Base-by-base conservation (phyloP, 1,284 basidiomycete genomes). In the Phenoliferia sp. region DNA sequence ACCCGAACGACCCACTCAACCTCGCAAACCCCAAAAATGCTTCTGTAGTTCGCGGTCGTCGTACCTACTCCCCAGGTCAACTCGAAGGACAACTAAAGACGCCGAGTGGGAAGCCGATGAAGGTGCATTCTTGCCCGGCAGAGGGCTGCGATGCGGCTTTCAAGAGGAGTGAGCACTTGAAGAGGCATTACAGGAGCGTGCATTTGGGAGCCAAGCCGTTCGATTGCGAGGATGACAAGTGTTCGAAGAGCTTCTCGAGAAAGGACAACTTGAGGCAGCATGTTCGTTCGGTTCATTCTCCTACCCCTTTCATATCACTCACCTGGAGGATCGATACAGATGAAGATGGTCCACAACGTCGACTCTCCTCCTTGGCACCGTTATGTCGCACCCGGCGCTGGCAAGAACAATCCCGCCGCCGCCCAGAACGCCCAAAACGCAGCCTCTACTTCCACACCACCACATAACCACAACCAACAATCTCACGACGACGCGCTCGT, bases 201-300 rank as follows among this genome's bases (percentile, higher is more conserved):
- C 72, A 73, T 29, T 36, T 69, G 0, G 70, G 70, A 22, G 66
- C 70, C 57, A 73, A 73, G 50, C 72, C 72, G 7, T 73, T 69
- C 57, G 69, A 69, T 7, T 73, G 72, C 52, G 52, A 63, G 29
- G 56, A 63, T 12, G 62, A 61, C 3, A 59, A 56, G 10, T 73
- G 72, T 60, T 62, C 59, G 39, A 71, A 73, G 63, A 59, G 54
- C 7, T 71, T 73, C 60, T 69, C 69, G 26, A 63, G 72, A 58
- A 73, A 73, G 59, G 72, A 73, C 64, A 73, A 73, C 59, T 48
- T 73, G 6, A 69, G 70, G 55, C 72, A 73, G 58, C 72, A 73
- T 26, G 69, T 72, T 22, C 52, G 69, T 62, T 19, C 0, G 29
- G 1, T 31, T 32, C n/a, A n/a, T 5, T 16, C 12, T 3, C 22